A percentile compares a stretch with the other conserved stretches of the same genome.
Conservation (phyloP, 208 protist genomes). For the Leishmania arabica region DNA sequence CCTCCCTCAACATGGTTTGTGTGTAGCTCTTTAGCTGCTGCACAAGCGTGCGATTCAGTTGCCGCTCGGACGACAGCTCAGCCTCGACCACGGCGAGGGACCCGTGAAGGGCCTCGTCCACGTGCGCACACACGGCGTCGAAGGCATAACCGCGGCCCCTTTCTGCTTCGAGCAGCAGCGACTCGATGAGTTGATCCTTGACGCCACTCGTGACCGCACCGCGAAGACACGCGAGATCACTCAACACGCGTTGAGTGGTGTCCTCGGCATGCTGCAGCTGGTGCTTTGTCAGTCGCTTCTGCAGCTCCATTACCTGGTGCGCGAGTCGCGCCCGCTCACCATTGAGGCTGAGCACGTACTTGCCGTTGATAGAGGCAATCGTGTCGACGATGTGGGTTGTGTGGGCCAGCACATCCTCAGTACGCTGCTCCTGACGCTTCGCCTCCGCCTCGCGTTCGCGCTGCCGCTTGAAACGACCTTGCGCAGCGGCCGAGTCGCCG, state of each 20-base stretch:
- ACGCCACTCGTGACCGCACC: conserved; percentile 11
- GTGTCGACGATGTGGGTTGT: conserved; percentile 32
- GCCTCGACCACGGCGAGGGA: conserved; percentile 23
- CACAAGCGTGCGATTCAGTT: conserved; percentile 45
- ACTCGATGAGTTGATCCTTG: conserved; percentile 20
- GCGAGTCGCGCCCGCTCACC: conserved; percentile 17
- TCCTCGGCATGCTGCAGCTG: conserved; percentile 12
- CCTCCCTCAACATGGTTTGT: conserved; percentile 20
- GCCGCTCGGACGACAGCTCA: conserved; percentile 42
- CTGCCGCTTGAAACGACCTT: conserved; percentile 16
- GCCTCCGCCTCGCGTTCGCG: conserved; percentile 24
- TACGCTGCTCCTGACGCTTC: conserved; percentile 21
- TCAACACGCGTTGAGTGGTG: conserved; percentile 4
- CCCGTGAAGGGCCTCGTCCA: conserved; percentile 25
- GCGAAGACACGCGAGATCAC: conserved; percentile 17
- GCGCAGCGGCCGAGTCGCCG: not conserved
- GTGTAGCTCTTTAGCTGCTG: conserved; percentile 46
- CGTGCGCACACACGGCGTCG: conserved; percentile 16
- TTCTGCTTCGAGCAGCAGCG: conserved; percentile 17
- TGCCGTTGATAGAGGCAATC: conserved; percentile 26
- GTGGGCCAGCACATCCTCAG: conserved; percentile 34
- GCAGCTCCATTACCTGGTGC: conserved; percentile 8
- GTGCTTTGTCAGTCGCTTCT: conserved; percentile 5
- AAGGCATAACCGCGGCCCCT: conserved; percentile 12
- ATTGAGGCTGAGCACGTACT: conserved; percentile 24